These are phyloP conservation scores for Fusarium sp. DNA, from an alignment of 2,329 filamentous ascomycete species.

Conservation along the genomic window DNA sequence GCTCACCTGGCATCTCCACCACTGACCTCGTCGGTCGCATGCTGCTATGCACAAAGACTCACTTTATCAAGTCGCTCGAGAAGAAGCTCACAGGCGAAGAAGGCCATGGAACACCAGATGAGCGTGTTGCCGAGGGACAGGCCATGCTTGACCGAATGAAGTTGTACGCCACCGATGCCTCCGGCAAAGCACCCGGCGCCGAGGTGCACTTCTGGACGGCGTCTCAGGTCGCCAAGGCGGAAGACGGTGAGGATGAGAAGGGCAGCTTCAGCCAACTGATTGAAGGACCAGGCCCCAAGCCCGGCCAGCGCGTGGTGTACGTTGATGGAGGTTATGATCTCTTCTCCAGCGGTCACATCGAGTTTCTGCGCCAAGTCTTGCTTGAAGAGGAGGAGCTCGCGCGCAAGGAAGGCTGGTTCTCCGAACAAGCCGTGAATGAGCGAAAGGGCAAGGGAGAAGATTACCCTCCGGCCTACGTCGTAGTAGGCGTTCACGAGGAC, in stretches of 20 bases:
- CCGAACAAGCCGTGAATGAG: conserved; percentile 73
- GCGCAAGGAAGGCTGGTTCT: conserved; percentile 80
- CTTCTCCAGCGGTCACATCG: conserved; percentile 97
- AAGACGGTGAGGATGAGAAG: conserved; percentile 68
- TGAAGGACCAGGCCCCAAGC: conserved; percentile 77
- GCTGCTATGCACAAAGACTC: conserved; percentile 93
- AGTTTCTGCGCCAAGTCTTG: conserved; percentile 87
- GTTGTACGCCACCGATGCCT: conserved; percentile 90
- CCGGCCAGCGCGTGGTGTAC: conserved; percentile 90
- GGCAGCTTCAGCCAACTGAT: conserved; percentile 79
- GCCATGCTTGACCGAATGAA: conserved; percentile 84
- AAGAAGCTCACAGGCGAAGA: conserved; percentile 78
- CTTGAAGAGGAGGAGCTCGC: conserved; percentile 80
- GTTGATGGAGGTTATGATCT: conserved; percentile 97
- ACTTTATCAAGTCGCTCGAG: conserved; percentile 89
- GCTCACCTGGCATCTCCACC: conserved; percentile 95
- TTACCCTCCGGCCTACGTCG: conserved; percentile 87
- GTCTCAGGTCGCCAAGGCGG: conserved; percentile 63
- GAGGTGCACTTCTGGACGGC: conserved; percentile 89
- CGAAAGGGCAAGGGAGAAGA: conserved; percentile 78
- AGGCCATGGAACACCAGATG: conserved; percentile 77
- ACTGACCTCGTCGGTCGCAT: conserved; percentile 98
- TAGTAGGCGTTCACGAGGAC: conserved; percentile 95
- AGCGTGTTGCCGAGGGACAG: conserved; percentile 73
- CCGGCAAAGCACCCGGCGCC: conserved; percentile 81